Percentiles rank a stretch among this genome's conserved stretches.
These are phyloP conservation scores for Corymbia maculata DNA, from an alignment of 345 rosid genomes.

Conservation along the genomic window DNA sequence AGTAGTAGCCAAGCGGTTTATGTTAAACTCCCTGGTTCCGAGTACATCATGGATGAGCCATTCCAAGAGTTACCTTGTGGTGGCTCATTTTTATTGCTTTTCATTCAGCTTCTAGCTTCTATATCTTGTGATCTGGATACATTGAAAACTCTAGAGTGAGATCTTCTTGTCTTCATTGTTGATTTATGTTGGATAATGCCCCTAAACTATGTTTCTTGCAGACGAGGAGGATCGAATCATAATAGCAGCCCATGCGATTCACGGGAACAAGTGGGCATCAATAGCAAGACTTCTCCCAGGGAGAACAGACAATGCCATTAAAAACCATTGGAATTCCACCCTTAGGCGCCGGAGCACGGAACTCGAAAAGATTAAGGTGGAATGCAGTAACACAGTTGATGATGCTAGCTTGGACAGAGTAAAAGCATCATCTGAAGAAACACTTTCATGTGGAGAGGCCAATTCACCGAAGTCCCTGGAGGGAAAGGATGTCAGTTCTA, in stretches of 20 bases:
- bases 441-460: conserved; percentile 58
- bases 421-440: conserved; percentile 65
- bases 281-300: conserved; percentile 78
- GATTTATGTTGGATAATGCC: not conserved
- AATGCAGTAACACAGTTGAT: conserved; percentile 11
- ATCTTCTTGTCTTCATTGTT: not conserved
- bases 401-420: conserved; percentile 29
- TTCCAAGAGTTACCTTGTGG: not conserved
- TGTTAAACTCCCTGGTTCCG: not conserved
- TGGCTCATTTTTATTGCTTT: not conserved
- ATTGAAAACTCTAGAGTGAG: not conserved
- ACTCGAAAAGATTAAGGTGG: conserved; percentile 15
- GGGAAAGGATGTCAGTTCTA: conserved; percentile 43
- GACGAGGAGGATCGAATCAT: conserved; percentile 72
- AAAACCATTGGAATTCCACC: conserved; percentile 89
- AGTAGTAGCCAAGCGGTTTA: not conserved
- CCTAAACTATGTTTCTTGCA: conserved; percentile 6
- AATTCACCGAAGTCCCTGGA: conserved; percentile 37
- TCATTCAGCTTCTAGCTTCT: not conserved
- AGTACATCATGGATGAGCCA: not conserved
- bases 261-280: conserved; percentile 84
- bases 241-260: conserved; percentile 53
- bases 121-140: not conserved
- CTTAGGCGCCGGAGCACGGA: conserved; percentile 46
- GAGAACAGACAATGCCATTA: conserved; percentile 85